These are phyloP conservation scores for Ceratocystis diversiconidia DNA, from an alignment of 2,329 filamentous ascomycete genomes.

Conservation along the genomic window DNA sequence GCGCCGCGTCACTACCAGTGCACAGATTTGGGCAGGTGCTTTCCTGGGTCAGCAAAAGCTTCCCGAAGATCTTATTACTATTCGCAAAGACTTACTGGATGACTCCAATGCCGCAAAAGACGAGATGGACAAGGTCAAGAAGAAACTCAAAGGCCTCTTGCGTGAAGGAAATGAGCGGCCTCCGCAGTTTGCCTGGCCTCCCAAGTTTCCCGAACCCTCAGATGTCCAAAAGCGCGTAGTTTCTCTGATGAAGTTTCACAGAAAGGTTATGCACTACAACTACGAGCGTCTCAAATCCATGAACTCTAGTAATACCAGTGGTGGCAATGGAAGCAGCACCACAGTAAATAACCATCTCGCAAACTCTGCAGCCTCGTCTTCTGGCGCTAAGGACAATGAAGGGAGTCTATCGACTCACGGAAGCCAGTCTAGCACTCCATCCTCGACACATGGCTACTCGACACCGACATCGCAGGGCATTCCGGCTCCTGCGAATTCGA, in stretches of 20 bases:
- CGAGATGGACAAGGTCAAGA: constrained; percentile 99
- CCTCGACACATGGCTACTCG: constrained; percentile 5
- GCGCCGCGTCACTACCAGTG: constrained; percentile 82
- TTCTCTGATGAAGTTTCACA: constrained; percentile 94
- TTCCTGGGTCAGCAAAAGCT: constrained; percentile 82
- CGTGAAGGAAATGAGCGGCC: constrained; percentile 88
- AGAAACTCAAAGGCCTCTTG: constrained; percentile 88
- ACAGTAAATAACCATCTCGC: neutral
- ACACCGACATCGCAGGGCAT: constrained; percentile 5
- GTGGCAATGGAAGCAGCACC: neutral
- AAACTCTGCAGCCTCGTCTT: neutral
- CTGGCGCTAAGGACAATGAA: constrained; percentile 8
- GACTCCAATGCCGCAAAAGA: constrained; percentile 98
- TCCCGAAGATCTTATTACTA: constrained; percentile 69
- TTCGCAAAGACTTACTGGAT: constrained; percentile 87
- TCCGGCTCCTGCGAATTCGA: neutral
- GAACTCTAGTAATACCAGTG: neutral
- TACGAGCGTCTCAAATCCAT: constrained; percentile 60
- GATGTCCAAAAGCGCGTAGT: constrained; percentile 85
- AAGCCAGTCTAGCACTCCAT: constrained; percentile 27
- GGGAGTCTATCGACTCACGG: constrained; percentile 31
- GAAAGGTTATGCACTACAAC: constrained; percentile 87
- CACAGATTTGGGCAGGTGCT: constrained; percentile 85
- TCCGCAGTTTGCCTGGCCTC: constrained; percentile 94
- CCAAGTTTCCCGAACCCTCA: constrained; percentile 85